phyloP scores from a whole-genome alignment of 2,329 filamentous ascomycete species.

The Anisogramma anomala region DNA sequence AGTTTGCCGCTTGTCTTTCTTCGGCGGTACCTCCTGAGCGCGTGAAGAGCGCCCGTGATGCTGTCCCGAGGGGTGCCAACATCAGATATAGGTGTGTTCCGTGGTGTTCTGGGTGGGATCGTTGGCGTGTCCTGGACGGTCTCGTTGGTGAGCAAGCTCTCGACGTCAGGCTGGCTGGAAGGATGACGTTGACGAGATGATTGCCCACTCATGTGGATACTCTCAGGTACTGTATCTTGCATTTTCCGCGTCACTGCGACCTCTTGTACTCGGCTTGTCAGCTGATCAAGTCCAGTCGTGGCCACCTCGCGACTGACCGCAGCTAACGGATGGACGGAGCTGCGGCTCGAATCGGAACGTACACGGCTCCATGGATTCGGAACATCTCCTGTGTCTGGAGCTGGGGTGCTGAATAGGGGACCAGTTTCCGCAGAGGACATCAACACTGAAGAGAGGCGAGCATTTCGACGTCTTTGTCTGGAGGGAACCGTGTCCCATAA shows the following conservation, averaged over 20 bases:
- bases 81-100: background rate
- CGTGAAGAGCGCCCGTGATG: background rate
- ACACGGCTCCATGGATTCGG: background rate
- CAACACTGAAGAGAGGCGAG: background rate
- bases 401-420: background rate
- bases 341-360: background rate
- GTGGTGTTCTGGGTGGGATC: background rate
- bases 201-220: background rate
- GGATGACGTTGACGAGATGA: background rate
- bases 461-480: background rate
- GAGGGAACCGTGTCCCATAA: background rate
- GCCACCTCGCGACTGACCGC: background rate
- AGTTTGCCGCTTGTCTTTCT: conserved; percentile 4
- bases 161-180: background rate
- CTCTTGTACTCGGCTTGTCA: background rate
- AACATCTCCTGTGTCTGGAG: background rate
- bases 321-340: conserved; percentile 1
- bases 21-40: background rate
- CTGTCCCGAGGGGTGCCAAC: background rate
- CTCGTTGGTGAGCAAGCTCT: background rate
- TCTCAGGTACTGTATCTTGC: background rate
- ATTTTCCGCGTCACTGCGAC: background rate
- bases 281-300: background rate
- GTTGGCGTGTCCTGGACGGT: background rate
- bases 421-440: conserved; percentile 2